Conservation (phyloP, 2,329 filamentous ascomycete genomes). For the Beauveria brongniartii region DNA sequence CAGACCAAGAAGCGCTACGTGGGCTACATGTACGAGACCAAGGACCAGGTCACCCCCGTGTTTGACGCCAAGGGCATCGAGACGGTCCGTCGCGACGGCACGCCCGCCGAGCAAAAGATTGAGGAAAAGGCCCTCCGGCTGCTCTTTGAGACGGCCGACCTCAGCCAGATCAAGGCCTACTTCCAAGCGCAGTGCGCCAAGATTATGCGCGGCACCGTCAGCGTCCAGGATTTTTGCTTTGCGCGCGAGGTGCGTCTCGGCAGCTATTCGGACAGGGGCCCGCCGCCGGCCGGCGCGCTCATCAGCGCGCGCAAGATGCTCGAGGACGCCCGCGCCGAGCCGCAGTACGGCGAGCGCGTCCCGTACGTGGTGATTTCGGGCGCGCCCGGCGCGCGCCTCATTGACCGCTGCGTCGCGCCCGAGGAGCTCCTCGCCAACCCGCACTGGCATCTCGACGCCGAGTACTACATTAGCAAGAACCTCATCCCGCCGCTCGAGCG, state of each 20-base stretch:
- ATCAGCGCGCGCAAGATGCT: constrained; percentile 84
- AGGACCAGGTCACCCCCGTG: constrained; percentile 66
- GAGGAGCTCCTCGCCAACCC: constrained; percentile 72
- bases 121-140: constrained; percentile 86
- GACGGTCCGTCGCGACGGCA: constrained; percentile 90
- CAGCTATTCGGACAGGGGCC: constrained; percentile 69
- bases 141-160: constrained; percentile 81
- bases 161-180: constrained; percentile 81
- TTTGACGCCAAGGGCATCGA: constrained; percentile 99
- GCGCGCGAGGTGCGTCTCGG: constrained; percentile 86
- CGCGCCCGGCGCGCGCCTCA: constrained; percentile 73
- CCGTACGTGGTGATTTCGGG: constrained; percentile 91
- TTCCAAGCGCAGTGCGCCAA: constrained; percentile 87
- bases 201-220: constrained; percentile 82
- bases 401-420: constrained; percentile 84
- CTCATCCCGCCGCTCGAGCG: constrained; percentile 89
- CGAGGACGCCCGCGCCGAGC: constrained; percentile 75
- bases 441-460: constrained; percentile 75
- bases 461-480: constrained; percentile 97
- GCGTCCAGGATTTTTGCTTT: constrained; percentile 93
- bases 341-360: constrained; percentile 90
- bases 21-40: constrained; percentile 89
- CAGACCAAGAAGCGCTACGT: constrained; percentile 97
- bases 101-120: constrained; percentile 91
- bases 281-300: constrained; percentile 76